phyloP scores from a whole-genome alignment of 2,329 filamentous ascomycete species.

The Fusarium denticulatum region DNA sequence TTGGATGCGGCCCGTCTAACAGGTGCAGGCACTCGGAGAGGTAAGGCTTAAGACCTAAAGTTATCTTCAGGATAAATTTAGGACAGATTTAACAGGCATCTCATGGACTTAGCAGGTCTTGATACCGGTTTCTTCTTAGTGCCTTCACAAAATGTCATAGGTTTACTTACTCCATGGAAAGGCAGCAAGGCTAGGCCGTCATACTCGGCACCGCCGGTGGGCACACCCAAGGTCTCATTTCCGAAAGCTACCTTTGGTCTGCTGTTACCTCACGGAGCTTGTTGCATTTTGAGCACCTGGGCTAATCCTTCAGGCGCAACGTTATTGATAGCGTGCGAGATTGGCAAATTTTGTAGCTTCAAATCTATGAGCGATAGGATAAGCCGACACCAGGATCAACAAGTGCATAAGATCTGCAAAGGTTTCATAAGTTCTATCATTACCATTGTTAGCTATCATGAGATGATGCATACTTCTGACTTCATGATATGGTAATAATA shows the following conservation, averaged over 20 bases:
- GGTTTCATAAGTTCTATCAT: background rate
- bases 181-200: background rate
- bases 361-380: background rate
- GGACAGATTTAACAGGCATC: too few species aligned
- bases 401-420: background rate
- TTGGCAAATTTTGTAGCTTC: background rate
- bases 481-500: too few species aligned
- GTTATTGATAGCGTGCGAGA: background rate
- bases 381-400: too few species aligned
- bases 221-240: background rate
- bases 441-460: background rate
- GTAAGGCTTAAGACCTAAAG: background rate
- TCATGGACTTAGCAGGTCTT: background rate
- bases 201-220: too few species aligned
- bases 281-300: background rate
- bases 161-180: background rate
- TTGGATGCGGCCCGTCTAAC: background rate
- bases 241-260: background rate
- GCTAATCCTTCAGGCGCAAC: too few species aligned
- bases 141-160: too few species aligned
- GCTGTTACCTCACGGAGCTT: background rate
- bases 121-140: background rate
- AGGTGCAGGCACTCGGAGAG: rapidly evolving
- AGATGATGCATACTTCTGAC: background rate
- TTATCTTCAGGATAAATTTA: background rate